phyloP scores from a whole-genome alignment of 148 eudicot genomes.

The Cornus controversa region DNA sequence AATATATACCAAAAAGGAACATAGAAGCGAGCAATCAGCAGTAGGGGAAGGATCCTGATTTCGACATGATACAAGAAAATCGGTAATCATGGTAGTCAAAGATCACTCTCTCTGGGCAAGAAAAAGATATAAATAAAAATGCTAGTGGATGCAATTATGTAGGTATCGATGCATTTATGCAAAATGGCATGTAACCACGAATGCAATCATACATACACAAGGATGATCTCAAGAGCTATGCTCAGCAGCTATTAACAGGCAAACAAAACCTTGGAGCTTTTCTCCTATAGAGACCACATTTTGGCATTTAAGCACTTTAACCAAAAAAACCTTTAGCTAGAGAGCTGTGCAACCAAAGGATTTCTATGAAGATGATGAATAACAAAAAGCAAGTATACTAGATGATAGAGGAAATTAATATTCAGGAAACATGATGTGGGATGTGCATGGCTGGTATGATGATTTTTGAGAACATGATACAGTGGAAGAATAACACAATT shows the following conservation, averaged over 20 bases:
- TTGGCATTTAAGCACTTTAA: not conserved
- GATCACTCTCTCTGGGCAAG: not conserved
- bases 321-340: not conserved
- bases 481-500: not conserved
- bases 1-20: not conserved
- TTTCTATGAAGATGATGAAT: too few species aligned
- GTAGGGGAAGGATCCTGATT: not conserved
- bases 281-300: not conserved
- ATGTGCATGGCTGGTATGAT: not conserved
- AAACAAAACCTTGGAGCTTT: not conserved
- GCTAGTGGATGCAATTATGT: too few species aligned
- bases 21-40: not conserved
- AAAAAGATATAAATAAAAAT: not conserved
- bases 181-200: not conserved
- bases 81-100: not conserved
- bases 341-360: not conserved
- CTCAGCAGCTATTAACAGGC: not conserved
- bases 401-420: too few species aligned
- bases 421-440: not conserved
- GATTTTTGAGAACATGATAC: not conserved
- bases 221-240: not conserved
- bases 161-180: not conserved
- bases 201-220: not conserved
- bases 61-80: not conserved
- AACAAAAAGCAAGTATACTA: too few species aligned